Evolutionary conservation across 2,329 filamentous ascomycete genomes (phyloP).

Genomic region (Clathrospora elynae): DNA sequence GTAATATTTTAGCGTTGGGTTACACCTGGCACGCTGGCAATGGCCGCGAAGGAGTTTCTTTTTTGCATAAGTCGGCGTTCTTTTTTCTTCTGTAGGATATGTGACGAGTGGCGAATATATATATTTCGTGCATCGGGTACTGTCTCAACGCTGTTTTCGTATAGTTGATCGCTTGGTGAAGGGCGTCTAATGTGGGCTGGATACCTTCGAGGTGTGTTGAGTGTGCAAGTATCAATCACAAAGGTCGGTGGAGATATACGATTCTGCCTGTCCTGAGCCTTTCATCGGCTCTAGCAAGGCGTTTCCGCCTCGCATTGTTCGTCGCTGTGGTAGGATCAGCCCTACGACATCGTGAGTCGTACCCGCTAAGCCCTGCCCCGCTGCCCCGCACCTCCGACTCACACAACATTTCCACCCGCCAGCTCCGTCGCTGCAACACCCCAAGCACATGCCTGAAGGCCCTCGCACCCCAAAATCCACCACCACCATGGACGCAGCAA

Average conservation of each 20-base stretch:
- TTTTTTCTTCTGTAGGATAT: slow-evolving; percentile 22
- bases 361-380: too few relatives aligned
- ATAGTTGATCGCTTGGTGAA: too few relatives aligned
- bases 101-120: slow-evolving; percentile 3
- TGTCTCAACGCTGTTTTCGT: not conserved
- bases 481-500: slow-evolving; percentile 43
- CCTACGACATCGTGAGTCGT: too few relatives aligned
- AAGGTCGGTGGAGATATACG: too few relatives aligned
- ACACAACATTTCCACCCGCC: slow-evolving; percentile 9
- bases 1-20: slow-evolving; percentile 27
- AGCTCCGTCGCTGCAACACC: slow-evolving; percentile 4
- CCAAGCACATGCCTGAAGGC: not conserved
- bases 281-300: too few relatives aligned
- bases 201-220: too few relatives aligned
- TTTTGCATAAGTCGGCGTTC: slow-evolving; percentile 20
- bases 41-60: slow-evolving; percentile 3
- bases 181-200: too few relatives aligned
- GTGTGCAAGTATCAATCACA: too few relatives aligned
- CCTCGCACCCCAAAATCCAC: not conserved
- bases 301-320: too few relatives aligned
- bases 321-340: too few relatives aligned
- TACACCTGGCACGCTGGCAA: slow-evolving; percentile 11
- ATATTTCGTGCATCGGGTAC: slow-evolving; percentile 8
- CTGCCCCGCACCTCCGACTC: slow-evolving; percentile 6
- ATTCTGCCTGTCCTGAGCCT: too few relatives aligned